Conservation (phyloP, 306 rosid genomes). For the Medicago lupulina region DNA sequence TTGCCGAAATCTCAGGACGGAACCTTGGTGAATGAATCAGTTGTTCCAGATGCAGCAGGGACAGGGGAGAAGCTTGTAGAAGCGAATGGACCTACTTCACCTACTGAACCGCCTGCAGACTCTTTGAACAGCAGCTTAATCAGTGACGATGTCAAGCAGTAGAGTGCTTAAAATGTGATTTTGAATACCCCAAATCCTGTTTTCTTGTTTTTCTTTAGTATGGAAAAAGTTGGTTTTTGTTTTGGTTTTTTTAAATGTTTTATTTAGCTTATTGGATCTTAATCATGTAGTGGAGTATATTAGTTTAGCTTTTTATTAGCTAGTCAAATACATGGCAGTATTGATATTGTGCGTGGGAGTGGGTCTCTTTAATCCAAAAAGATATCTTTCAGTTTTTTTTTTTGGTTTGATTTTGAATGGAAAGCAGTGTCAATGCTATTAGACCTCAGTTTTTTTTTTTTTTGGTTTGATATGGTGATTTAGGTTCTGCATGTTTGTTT, state of each 20-base stretch:
- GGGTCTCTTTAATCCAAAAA: background rate
- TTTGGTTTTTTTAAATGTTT: background rate
- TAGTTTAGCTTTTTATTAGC: slow-evolving; percentile 14
- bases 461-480: background rate
- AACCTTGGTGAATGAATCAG: slow-evolving; percentile 28
- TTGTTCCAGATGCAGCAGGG: slow-evolving; percentile 20
- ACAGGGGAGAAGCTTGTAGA: slow-evolving; percentile 27
- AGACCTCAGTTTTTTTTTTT: too few relatives aligned
- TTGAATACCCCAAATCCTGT: background rate
- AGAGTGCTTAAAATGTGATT: slow-evolving; percentile 5
- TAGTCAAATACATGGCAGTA: slow-evolving; percentile 10
- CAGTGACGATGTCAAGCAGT: background rate
- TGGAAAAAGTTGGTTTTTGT: slow-evolving; percentile 32
- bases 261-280: slow-evolving; percentile 16
- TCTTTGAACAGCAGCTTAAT: slow-evolving; percentile 22
- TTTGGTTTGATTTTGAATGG: background rate
- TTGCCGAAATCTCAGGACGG: slow-evolving; percentile 40
- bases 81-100: slow-evolving; percentile 31
- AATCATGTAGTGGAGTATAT: slow-evolving; percentile 17
- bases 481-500: background rate
- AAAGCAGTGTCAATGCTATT: too few relatives aligned
- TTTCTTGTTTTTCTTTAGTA: slow-evolving; percentile 18
- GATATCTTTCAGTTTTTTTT: background rate
- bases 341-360: slow-evolving; percentile 4
- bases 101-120: slow-evolving; percentile 28